Evolutionary conservation across 768 basidiomycete genomes (phyloP), one percentile per base, ranked within the genome.

Genomic region (Mycena chlorophos): DNA sequence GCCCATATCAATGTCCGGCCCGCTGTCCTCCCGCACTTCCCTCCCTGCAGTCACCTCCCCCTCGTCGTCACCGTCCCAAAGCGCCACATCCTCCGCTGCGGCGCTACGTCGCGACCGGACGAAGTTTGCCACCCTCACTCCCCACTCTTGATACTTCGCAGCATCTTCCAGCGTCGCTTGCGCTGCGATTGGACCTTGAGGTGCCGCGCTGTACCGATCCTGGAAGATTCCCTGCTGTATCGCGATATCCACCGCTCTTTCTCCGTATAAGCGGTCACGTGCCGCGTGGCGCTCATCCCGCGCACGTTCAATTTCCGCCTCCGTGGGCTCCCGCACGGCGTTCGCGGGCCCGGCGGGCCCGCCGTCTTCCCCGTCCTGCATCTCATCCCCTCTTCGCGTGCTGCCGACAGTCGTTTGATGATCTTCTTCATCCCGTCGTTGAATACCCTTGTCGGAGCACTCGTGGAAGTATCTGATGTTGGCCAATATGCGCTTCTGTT

Each of bases 401-500:
- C 17, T 12, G 12, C 34, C 38, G 22, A 25, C 38, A 17, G n/a
- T 46, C 29, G 22, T 52, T 37, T 37, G 34, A 10, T 10, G 34
- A 37, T n/a, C 34, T 20, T 22, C 46, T 25, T 54, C 23, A 28
- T 60, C 31, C 27, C 34, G 47, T 22, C 50, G 29, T 29, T 37
- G n/a, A 20, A 29, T 20, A 3, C 57, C 49, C 2, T 48, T 53
- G 6, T 66, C 64, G 2, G 55, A 45, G 29, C 67, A 67, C 31
- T 73, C 66, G 51, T 75, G 63, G 27, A 68, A 74, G 42, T 73
- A 74, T 40, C 75, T 68, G 2, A 73, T 64, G 27, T 71, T 69
- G 1, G 51, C 37, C 1, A 74, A 6, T 0, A 73, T 56, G n/a
- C 55, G 26, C 5, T 20, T 6, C 3, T 14, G 37, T 4, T 30